Percentiles rank a stretch among this genome's conserved stretches.
Evolutionary conservation across 345 rosid genomes (phyloP).

Genomic region (Chamaenerion angustifolium): DNA sequence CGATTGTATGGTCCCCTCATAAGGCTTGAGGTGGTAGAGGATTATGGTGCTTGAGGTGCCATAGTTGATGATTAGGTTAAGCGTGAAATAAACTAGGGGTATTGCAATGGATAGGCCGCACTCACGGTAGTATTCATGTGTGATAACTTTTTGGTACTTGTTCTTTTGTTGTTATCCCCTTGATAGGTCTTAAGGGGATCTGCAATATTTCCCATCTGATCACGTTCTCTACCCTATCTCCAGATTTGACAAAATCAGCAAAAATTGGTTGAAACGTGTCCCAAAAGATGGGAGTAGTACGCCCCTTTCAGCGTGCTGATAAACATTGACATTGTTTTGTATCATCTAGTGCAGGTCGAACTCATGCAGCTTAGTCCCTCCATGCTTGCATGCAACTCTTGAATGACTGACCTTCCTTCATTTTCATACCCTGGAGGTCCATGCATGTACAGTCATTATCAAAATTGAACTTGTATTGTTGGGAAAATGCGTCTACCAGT

Average conservation of each 20-base stretch:
- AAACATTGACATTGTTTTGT: too few relatives aligned
- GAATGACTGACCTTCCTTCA: too few relatives aligned
- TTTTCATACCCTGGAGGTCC: too few relatives aligned
- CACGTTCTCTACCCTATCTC: not conserved
- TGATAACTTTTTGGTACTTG: not conserved
- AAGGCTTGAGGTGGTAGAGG: too few relatives aligned
- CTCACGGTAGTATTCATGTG: not conserved
- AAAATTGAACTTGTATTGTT: not conserved
- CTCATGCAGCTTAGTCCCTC: too few relatives aligned
- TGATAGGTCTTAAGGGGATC: not conserved
- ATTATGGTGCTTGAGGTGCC: too few relatives aligned
- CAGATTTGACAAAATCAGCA: not conserved
- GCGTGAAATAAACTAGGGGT: too few relatives aligned
- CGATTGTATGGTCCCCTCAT: too few relatives aligned
- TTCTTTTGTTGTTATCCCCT: not conserved
- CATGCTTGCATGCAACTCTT: too few relatives aligned
- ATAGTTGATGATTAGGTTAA: too few relatives aligned
- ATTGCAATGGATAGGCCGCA: too few relatives aligned
- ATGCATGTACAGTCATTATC: not conserved
- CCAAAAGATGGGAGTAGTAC: not conserved
- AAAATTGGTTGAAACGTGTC: not conserved
- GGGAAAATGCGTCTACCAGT: not conserved
- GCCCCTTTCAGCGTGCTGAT: not conserved
- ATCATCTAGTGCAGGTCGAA: too few relatives aligned
- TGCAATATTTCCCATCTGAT: not conserved